These are phyloP conservation scores for Pythium angustatum DNA, from an alignment of 352 stramenopile genomes.

Conservation along the genomic window DNA sequence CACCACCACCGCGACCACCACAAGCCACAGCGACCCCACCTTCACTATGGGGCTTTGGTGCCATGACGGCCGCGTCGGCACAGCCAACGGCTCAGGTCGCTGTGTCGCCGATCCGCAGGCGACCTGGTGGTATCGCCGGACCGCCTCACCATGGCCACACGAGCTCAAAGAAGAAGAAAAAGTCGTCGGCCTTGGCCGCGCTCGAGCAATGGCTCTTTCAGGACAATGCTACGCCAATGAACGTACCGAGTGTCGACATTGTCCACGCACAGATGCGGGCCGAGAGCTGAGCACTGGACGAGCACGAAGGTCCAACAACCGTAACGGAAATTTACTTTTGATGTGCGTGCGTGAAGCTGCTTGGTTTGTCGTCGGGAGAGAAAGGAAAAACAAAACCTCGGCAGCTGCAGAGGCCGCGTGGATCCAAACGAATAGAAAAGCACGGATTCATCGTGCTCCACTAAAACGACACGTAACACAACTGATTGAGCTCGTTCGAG, in stretches of 20 bases:
- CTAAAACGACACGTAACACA: too few relatives aligned
- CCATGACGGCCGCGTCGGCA: conserved; percentile 3
- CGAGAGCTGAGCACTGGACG: conserved; percentile 25
- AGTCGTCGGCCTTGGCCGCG: conserved; percentile 36
- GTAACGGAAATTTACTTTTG: too few relatives aligned
- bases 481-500: too few relatives aligned
- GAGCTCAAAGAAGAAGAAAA: conserved; percentile 34
- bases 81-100: conserved; percentile 1
- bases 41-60: conserved; percentile 14
- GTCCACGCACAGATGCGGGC: conserved; percentile 26
- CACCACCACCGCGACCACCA: too few relatives aligned
- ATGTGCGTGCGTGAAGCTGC: too few relatives aligned
- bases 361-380: too few relatives aligned
- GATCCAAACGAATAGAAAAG: too few relatives aligned
- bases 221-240: conserved; percentile 4
- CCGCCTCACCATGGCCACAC: conserved; percentile 22
- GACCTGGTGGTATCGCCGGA: conserved; percentile 29
- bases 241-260: conserved; percentile 9
- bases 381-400: too few relatives aligned
- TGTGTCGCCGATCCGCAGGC: conserved; percentile 35
- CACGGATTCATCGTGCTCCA: too few relatives aligned
- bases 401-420: too few relatives aligned
- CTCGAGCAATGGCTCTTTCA: conserved; percentile 65
- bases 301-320: too few relatives aligned
- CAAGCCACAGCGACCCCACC: too few relatives aligned